Evolutionary conservation across 2,329 filamentous ascomycete genomes (phyloP), one percentile per base, ranked within the genome.

Genomic region (Mariannaea sp.): DNA sequence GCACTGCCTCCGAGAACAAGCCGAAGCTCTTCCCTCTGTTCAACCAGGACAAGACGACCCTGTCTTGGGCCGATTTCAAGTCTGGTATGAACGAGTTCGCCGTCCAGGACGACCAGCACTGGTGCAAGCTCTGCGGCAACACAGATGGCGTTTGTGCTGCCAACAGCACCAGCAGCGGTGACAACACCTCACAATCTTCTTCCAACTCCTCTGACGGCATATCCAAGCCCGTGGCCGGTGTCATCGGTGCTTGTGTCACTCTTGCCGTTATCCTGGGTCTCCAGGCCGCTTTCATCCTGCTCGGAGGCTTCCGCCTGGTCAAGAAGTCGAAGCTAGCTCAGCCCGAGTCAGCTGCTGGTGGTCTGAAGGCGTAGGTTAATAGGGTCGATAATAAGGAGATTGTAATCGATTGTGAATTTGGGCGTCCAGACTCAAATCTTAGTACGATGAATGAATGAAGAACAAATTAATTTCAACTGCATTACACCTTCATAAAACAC

Each of bases 91-190:
- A 74, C 60, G 80, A 83, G 62, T 86, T 94, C 60, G 82, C 88
- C 39, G 77, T 96, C 53, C 75, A 76, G n/a, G 78, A 80, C 44
- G 85, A 84, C 7, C 67, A 77, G 51, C 71, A 83, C 49, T 96
- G 91, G 91, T 96, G 91, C 74, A 68, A 70, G 2, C 79, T 81
- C 52, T 96, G 92, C 70, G 89, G 89, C 5, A 91, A 89, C 73
- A 81, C 79, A 0, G 87, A 84, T 0, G 87, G 85, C 2, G 73
- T 77, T 19, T 94, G 90, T 68, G 84, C 84, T 5, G 51, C 51
- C 7, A 62, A 64, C 38, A 60, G 58, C 14, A 65, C 64, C 14
- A 61, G 64, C 19, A 65, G 66, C n/a, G 55, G 60, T 14, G 58
- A 57, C 26, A 49, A 48, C 16, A 43, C 67, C 17, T 60, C 64